Conservation (phyloP, 2,329 filamentous ascomycete species). For the Microdochium bolleyi region DNA sequence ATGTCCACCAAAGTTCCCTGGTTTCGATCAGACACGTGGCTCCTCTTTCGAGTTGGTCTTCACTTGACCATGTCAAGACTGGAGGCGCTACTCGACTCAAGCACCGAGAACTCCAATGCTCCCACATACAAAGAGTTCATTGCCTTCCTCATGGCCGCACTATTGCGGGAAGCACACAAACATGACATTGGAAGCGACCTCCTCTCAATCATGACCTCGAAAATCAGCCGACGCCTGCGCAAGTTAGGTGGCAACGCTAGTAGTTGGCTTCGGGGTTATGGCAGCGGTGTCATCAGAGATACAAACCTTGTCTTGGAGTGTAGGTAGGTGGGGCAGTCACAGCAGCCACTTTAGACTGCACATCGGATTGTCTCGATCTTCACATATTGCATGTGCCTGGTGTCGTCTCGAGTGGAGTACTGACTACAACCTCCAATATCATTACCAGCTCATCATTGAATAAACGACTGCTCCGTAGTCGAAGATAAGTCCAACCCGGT, state of each 20-base stretch:
- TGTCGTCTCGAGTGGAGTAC: neutral
- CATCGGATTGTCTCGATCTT: neutral
- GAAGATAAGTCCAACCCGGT: neutral
- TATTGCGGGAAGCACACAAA: slow-evolving; percentile 20
- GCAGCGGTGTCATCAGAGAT: neutral
- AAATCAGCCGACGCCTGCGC: slow-evolving; percentile 30
- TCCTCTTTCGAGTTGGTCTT: slow-evolving; percentile 43
- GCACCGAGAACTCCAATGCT: too few relatives aligned
- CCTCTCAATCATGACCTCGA: slow-evolving; percentile 31
- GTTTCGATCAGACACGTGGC: slow-evolving; percentile 37
- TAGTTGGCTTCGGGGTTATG: slow-evolving; percentile 3
- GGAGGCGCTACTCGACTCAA: neutral
- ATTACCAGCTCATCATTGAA: neutral
- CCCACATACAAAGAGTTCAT: slow-evolving; percentile 43
- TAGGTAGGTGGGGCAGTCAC: neutral
- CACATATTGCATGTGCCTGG: neutral
- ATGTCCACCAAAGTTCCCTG: slow-evolving; percentile 17
- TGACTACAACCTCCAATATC: neutral
- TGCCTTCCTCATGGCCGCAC: slow-evolving; percentile 29
- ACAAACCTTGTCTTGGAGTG: neutral
- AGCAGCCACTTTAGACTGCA: too few relatives aligned
- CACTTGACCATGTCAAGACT: slow-evolving; percentile 23
- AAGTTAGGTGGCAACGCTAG: slow-evolving; percentile 23
- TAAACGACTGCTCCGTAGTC: neutral
- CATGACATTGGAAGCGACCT: slow-evolving; percentile 11